Conservation (phyloP, 2,329 filamentous ascomycete genomes). For the Amauroascus niger region DNA sequence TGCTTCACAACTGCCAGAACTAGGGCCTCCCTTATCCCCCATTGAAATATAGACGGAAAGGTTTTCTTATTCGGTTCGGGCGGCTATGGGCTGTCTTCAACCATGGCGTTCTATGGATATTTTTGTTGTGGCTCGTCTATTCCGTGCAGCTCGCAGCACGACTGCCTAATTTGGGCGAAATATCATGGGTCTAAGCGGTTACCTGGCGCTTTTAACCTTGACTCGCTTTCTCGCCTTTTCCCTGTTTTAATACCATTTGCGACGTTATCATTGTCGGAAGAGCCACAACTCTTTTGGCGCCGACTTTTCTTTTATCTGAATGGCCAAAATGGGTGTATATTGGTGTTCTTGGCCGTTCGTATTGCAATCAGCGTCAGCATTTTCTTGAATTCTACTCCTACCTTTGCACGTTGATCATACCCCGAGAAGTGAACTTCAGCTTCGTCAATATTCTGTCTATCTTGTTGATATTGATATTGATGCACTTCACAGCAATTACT, state of each 20-base stretch:
- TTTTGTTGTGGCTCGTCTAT: background rate
- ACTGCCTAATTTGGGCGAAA: background rate
- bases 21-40: constrained; percentile 40
- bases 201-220: background rate
- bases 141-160: background rate
- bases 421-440: constrained; percentile 2
- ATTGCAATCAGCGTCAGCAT: background rate
- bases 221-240: background rate
- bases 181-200: background rate
- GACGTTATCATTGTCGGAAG: background rate
- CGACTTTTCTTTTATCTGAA: background rate
- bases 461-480: background rate
- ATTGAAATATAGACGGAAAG: constrained; percentile 31
- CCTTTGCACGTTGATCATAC: background rate
- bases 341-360: background rate
- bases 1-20: constrained; percentile 39
- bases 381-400: background rate
- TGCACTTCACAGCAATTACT: background rate
- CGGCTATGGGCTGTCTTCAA: background rate
- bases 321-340: background rate
- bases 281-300: background rate
- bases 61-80: background rate
- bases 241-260: background rate
- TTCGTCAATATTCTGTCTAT: background rate
- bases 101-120: background rate